Evolutionary conservation across 768 basidiomycete genomes (phyloP).

Genomic region (Punctularia strigosozonata): DNA sequence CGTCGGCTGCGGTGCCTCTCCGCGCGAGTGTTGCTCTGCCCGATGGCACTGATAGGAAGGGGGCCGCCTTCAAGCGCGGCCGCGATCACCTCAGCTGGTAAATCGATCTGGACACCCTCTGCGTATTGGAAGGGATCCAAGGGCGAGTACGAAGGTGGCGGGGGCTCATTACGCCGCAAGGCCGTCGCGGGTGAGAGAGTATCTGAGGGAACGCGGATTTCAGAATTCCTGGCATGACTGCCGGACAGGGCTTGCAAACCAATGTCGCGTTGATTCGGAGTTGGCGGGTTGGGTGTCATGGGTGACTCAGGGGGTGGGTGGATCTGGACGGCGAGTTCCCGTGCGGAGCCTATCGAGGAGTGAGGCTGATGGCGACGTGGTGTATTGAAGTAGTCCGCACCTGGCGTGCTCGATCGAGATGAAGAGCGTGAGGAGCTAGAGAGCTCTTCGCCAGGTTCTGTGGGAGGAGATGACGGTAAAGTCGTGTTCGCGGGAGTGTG

Average conservation of each 20-base stretch:
- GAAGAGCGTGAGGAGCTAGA: conserved; percentile 23
- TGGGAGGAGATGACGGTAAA: conserved; percentile 31
- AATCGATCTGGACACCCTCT: conserved; percentile 86
- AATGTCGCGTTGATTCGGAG: conserved; percentile 76
- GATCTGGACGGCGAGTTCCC: conserved; percentile 57
- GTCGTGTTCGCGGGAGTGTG: conserved; percentile 38
- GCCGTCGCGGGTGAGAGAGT: conserved; percentile 2
- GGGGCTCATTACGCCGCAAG: conserved; percentile 39
- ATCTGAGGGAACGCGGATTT: background rate
- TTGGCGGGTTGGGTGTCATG: conserved; percentile 67
- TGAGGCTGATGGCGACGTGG: conserved; percentile 61
- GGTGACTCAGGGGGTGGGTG: conserved; percentile 78
- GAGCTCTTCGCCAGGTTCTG: conserved; percentile 12
- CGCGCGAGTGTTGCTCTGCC: conserved; percentile 34
- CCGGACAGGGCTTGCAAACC: conserved; percentile 56
- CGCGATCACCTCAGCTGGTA: conserved; percentile 86
- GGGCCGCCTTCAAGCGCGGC: conserved; percentile 72
- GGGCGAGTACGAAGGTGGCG: conserved; percentile 87
- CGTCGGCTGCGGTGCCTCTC: conserved; percentile 45
- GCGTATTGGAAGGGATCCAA: conserved; percentile 73
- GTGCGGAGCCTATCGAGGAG: conserved; percentile 62
- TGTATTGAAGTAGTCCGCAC: conserved; percentile 76
- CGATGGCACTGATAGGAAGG: conserved; percentile 47
- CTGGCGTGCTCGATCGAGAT: conserved; percentile 55
- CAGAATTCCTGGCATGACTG: conserved; percentile 12